phyloP scores from a whole-genome alignment of 306 rosid species.

The Aeschynomene evenia region DNA sequence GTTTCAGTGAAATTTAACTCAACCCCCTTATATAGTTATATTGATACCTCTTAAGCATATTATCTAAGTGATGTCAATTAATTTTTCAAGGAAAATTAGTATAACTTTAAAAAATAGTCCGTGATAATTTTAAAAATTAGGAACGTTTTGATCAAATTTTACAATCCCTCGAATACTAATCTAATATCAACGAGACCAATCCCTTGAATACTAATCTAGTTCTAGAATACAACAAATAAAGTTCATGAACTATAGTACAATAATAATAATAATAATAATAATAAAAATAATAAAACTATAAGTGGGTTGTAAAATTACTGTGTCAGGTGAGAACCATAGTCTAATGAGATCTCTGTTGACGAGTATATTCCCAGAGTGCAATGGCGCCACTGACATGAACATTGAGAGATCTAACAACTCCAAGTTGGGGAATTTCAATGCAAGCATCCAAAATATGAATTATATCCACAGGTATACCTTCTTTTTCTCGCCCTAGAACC shows the following conservation, averaged over 20 bases:
- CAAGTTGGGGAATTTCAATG: conserved; percentile 89
- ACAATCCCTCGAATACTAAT: too few relatives aligned
- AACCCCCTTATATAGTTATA: too few relatives aligned
- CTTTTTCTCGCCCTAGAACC: conserved; percentile 92
- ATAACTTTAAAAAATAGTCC: too few relatives aligned
- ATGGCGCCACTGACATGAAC: conserved; percentile 98
- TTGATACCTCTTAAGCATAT: too few relatives aligned
- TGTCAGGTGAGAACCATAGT: conserved; percentile 6
- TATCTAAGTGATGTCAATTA: too few relatives aligned
- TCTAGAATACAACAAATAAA: conserved; percentile 29
- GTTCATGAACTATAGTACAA: background rate
- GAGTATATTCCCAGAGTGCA: conserved; percentile 95
- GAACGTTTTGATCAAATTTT: too few relatives aligned
- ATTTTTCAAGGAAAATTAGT: too few relatives aligned
- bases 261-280: too few relatives aligned
- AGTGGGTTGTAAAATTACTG: conserved; percentile 9
- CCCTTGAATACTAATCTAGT: background rate
- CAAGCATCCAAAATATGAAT: conserved; percentile 89
- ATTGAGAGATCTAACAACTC: conserved; percentile 93
- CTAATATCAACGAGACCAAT: background rate
- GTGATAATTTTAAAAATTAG: too few relatives aligned
- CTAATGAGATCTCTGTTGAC: conserved; percentile 81
- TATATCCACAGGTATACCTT: conserved; percentile 91
- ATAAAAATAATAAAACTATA: too few relatives aligned
- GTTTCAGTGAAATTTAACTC: too few relatives aligned